phyloP scores from a whole-genome alignment of 2,329 filamentous ascomycete species.

The Sporothrix euskadiensis region DNA sequence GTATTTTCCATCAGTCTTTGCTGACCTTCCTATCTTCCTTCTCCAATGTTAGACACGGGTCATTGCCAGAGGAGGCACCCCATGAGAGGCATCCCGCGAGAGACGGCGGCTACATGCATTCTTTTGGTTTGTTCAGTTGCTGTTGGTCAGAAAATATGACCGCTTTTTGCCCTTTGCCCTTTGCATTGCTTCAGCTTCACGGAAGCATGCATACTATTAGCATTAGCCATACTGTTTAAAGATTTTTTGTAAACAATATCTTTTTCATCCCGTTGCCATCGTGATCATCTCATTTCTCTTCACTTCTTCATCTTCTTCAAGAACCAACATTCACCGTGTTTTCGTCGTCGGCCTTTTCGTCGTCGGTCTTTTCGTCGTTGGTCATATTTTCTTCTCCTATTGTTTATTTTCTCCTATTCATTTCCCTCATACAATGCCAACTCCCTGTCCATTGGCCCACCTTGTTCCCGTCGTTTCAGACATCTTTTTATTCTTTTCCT shows the following conservation, averaged over 20 bases:
- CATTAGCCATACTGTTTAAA: neutral
- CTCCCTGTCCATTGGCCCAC: neutral
- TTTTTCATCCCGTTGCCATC: neutral
- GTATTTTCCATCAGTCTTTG: neutral
- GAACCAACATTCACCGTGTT: neutral
- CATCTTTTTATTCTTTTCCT: neutral
- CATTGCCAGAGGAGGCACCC: neutral
- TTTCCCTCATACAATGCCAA: too few relatives aligned
- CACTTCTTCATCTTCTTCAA: neutral
- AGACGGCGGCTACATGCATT: neutral
- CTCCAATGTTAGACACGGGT: neutral
- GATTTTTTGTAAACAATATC: neutral
- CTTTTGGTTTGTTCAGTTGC: neutral
- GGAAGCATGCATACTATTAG: conserved; percentile 10
- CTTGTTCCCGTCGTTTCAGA: neutral
- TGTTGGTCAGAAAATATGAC: neutral
- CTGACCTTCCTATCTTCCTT: neutral
- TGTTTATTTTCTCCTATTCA: neutral
- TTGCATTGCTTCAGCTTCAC: neutral
- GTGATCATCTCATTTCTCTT: too few relatives aligned
- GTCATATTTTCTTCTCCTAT: neutral
- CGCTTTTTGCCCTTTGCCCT: neutral
- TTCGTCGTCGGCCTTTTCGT: neutral
- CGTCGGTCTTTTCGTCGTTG: neutral
- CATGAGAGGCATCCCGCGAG: neutral